These are phyloP conservation scores for Paramecium biaurelia DNA, from an alignment of 73 alveolate species.

Conservation along the genomic window DNA sequence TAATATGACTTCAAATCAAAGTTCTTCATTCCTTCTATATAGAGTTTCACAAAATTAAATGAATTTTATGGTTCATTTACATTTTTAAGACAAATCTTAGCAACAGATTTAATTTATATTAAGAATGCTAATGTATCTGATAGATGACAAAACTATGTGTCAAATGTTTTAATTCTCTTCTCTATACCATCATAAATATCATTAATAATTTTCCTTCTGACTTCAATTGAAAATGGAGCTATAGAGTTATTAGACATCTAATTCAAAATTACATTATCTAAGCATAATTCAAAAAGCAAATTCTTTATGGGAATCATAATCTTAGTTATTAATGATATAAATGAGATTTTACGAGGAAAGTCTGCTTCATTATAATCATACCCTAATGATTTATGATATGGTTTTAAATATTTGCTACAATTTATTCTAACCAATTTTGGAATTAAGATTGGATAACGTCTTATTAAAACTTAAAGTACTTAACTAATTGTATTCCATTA, in stretches of 20 bases:
- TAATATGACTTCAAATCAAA: background rate
- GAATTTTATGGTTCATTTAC: background rate
- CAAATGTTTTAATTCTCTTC: background rate
- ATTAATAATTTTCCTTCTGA: background rate
- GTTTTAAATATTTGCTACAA: background rate
- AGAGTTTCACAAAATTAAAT: background rate
- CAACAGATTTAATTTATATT: background rate
- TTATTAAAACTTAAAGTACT: background rate
- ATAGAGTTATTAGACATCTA: background rate
- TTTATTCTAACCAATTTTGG: background rate
- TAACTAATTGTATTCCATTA: background rate
- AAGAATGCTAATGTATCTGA: background rate
- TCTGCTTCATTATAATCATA: background rate
- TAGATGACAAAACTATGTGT: background rate
- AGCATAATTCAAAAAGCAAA: slow-evolving; percentile 13
- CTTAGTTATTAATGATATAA: background rate
- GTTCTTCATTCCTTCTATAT: background rate
- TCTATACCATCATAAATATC: background rate
- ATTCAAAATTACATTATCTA: background rate
- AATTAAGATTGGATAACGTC: background rate
- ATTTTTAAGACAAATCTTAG: background rate
- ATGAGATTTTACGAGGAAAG: background rate
- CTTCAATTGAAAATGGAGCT: background rate
- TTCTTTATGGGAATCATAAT: background rate
- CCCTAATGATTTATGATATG: background rate